Conservation (phyloP, 495 filamentous ascomycete genomes). For the Penicillium cinerascens region DNA sequence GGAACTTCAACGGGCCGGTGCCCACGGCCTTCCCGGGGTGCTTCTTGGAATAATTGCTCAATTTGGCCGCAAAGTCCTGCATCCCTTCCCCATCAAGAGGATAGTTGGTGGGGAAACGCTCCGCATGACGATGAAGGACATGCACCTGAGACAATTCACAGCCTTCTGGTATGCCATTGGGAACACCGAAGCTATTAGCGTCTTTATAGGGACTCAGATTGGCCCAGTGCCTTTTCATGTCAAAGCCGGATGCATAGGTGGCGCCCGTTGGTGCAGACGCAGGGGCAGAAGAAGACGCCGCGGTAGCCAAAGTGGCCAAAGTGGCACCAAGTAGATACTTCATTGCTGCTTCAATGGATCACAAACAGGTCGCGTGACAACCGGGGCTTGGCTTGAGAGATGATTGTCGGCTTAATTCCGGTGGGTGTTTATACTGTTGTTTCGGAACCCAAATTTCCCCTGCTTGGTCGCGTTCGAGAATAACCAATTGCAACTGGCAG, state of each 20-base stretch:
- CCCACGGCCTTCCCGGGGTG: constrained; percentile 30
- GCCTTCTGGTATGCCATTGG: constrained; percentile 47
- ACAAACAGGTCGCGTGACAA: not conserved
- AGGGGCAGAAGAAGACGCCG: constrained; percentile 11
- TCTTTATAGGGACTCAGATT: constrained; percentile 49
- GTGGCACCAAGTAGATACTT: constrained; percentile 7
- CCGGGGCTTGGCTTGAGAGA: not conserved
- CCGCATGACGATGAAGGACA: constrained; percentile 49
- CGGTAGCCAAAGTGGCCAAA: constrained; percentile 6
- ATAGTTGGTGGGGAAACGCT: constrained; percentile 44
- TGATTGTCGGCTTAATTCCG: not conserved
- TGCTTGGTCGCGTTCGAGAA: not conserved
- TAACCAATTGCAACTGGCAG: not conserved
- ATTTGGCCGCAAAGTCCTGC: constrained; percentile 42
- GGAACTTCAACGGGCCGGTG: constrained; percentile 45
- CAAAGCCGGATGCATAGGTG: constrained; percentile 30
- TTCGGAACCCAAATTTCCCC: not conserved
- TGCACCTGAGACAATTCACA: constrained; percentile 53
- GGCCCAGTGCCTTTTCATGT: constrained; percentile 39
- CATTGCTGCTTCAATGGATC: constrained; percentile 2
- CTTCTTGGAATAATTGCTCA: constrained; percentile 41
- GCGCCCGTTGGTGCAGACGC: constrained; percentile 25
- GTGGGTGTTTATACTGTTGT: not conserved
- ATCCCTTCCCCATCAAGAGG: constrained; percentile 45
- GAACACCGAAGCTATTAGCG: constrained; percentile 36